Conservation (phyloP, 2,329 filamentous ascomycete genomes). For the Alternaria burnsii region DNA sequence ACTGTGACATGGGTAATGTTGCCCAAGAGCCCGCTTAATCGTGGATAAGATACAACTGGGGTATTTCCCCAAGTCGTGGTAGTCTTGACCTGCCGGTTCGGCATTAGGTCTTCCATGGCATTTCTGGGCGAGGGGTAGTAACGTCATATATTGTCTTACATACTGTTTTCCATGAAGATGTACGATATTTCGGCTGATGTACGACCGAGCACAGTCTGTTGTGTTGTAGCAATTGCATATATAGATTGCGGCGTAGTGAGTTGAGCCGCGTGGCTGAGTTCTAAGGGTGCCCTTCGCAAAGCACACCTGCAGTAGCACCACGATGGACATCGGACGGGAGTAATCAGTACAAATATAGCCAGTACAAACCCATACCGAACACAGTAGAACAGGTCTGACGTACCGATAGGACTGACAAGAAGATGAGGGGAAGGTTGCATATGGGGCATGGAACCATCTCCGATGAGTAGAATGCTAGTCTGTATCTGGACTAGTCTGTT, state of each 20-base stretch:
- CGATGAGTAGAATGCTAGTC: not conserved
- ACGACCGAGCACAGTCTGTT: not conserved
- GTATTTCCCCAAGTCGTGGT: constrained; percentile 14
- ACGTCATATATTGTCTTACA: constrained; percentile 24
- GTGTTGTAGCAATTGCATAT: not conserved
- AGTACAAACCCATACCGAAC: not conserved
- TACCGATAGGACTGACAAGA: not conserved
- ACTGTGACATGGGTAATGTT: constrained; percentile 10
- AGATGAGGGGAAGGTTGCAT: constrained; percentile 3
- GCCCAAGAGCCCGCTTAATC: constrained; percentile 13
- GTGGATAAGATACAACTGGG: constrained; percentile 14
- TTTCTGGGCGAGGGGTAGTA: constrained; percentile 26
- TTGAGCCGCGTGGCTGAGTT: not conserved
- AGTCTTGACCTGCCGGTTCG: constrained; percentile 33
- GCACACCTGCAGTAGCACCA: not conserved
- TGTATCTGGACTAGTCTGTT: not conserved
- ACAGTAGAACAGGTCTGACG: not conserved
- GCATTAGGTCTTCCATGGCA: constrained; percentile 31
- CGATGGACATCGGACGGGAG: too few relatives aligned
- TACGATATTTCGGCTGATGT: not conserved
- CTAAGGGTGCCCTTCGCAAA: not conserved
- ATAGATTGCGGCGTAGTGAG: not conserved
- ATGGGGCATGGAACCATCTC: not conserved
- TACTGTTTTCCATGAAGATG: not conserved
- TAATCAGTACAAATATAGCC: not conserved